phyloP scores from a whole-genome alignment of 177 flowering plant genomes.

The Tripterygium wilfordii region DNA sequence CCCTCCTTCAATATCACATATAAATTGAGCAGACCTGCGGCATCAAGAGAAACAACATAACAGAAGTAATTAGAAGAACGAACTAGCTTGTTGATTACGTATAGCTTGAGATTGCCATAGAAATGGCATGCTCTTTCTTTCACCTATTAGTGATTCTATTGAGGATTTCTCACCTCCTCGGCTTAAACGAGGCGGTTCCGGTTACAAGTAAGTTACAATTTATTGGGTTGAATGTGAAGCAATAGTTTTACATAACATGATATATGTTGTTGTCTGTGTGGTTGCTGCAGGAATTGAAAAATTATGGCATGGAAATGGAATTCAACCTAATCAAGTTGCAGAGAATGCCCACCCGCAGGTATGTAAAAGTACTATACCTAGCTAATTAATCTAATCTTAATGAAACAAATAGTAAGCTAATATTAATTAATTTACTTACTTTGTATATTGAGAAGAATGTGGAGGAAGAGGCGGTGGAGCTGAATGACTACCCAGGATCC shows the following conservation, averaged over 20 bases:
- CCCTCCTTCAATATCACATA: too few species aligned
- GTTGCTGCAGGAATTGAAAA: constrained; percentile 30
- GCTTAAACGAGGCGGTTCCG: constrained; percentile 45
- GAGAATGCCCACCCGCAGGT: constrained; percentile 21
- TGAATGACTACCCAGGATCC: constrained; percentile 63
- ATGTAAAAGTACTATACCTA: constrained; percentile 4
- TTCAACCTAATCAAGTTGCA: constrained; percentile 11
- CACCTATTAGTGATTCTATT: constrained; percentile 32
- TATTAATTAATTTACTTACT: not conserved
- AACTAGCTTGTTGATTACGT: too few species aligned
- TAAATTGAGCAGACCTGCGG: too few species aligned
- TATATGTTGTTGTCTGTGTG: not conserved
- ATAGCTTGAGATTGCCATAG: constrained; percentile 5
- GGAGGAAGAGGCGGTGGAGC: constrained; percentile 32
- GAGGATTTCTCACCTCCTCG: constrained; percentile 29
- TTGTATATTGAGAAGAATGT: constrained; percentile 14
- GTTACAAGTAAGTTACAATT: constrained; percentile 35
- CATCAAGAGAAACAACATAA: too few species aligned
- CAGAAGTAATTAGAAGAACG: too few species aligned
- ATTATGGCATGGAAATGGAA: constrained; percentile 20
- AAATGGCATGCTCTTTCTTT: constrained; percentile 31
- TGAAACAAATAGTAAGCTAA: not conserved
- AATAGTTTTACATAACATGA: too few species aligned
- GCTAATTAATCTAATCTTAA: not conserved
- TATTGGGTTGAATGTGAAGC: too few species aligned